A percentile compares a stretch with the other conserved stretches of the same genome.
These are phyloP conservation scores for Gastrolobium bilobum DNA, from an alignment of 306 rosid species.

Conservation along the genomic window DNA sequence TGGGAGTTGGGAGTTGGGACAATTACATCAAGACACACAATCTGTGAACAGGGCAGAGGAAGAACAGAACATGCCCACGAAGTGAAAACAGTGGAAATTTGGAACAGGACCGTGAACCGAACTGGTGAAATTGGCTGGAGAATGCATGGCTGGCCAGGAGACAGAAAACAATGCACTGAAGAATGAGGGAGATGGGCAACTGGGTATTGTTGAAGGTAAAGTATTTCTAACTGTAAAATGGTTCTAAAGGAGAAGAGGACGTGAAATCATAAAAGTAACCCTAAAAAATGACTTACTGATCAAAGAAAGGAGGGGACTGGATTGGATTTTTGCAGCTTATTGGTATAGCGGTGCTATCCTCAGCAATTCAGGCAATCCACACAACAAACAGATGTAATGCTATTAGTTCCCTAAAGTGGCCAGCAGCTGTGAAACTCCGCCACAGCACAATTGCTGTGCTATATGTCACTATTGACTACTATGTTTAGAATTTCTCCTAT, in stretches of 20 bases:
- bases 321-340: background rate
- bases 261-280: background rate
- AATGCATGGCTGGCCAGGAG: background rate
- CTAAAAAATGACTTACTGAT: background rate
- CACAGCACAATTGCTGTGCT: background rate
- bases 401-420: background rate
- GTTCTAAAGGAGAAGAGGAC: background rate
- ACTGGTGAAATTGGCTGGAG: background rate
- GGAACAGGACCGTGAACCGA: background rate
- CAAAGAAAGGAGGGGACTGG: background rate
- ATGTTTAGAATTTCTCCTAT: background rate
- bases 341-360: background rate
- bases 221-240: background rate
- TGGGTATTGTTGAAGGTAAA: background rate
- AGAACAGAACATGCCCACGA: background rate
- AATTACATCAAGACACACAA: background rate
- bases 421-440: background rate
- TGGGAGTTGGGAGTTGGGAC: background rate
- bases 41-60: background rate
- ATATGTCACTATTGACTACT: background rate
- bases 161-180: background rate
- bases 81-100: conserved; percentile 3
- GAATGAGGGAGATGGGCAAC: background rate
- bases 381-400: background rate
- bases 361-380: background rate